Evolutionary conservation across 768 basidiomycete genomes (phyloP), one percentile per base, ranked within the genome.

Genomic region (Pulveroboletus sp.): DNA sequence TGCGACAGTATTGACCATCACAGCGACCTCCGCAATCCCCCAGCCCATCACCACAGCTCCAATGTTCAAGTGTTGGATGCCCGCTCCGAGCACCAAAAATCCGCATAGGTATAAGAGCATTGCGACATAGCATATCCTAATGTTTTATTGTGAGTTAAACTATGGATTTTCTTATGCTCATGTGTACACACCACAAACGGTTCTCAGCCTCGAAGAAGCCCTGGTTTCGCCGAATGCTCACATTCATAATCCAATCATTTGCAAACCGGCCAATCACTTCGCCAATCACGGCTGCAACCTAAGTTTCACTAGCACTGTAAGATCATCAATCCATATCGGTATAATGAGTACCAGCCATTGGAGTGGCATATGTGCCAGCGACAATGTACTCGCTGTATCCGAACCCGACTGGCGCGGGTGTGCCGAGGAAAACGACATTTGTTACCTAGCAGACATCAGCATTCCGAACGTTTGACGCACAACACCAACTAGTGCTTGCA

Each of bases 201-300:
- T 53, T 72, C 60, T 82, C 80, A 3, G 81, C 75, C 45, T 74
- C 72, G 61, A 81, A 81, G 37, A 82, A 72, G 40, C 80, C 80
- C 0, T 62, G 55, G 55, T 80, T 77, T 27, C 71, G 56, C 17
- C 74, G 68, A 53, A 78, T 75, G 36, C 61, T 67, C 16, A 64
- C 20, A 44, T 69, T 66, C 63, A 78, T 75, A 31, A 79, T 71
- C 61, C 67, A 68, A 43, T 82, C 80, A 48, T 82, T 81, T 40
- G 70, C 62, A 55, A 71, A 82, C 7, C 74, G 70, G 31, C 81
- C 80, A 3, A 73, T 57, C 2, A 80, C 16, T 56, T 82, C 79
- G 5, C 81, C 81, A 19, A 82, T 55, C 11, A 80, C 40, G 11
- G 75, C 73, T 0, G 74, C 79, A 20, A 81, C 61, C 76, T 77